These are phyloP conservation scores for Botrytis porri DNA, from an alignment of 2,329 filamentous ascomycete species.

Conservation along the genomic window DNA sequence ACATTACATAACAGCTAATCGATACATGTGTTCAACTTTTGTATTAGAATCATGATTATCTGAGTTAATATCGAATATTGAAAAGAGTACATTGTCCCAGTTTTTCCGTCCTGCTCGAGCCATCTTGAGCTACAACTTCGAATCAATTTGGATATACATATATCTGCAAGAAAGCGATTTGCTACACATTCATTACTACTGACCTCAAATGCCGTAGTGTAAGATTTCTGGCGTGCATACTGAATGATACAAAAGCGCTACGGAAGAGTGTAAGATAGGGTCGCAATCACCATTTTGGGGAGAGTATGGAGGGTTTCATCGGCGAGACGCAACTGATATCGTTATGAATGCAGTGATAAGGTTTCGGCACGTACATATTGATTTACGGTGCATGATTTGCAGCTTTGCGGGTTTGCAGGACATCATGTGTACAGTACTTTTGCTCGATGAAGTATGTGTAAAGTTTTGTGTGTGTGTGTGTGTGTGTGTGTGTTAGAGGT, in stretches of 20 bases:
- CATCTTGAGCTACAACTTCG: background rate
- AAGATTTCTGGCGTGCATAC: background rate
- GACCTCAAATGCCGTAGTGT: background rate
- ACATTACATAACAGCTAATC: background rate
- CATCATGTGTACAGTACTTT: background rate
- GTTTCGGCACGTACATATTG: background rate
- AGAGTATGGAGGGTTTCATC: background rate
- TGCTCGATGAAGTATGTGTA: background rate
- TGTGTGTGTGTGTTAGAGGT: background rate
- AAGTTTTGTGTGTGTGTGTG: background rate
- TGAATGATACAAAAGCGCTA: background rate
- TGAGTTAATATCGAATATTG: background rate
- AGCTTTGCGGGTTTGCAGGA: background rate
- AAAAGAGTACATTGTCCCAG: background rate
- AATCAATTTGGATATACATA: background rate
- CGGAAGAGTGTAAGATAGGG: background rate
- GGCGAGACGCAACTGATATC: background rate
- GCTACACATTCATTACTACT: background rate
- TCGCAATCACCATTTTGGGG: slow-evolving; percentile 1
- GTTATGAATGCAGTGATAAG: background rate
- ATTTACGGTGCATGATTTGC: background rate
- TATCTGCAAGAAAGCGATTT: background rate
- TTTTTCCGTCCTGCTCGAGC: background rate
- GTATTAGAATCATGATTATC: background rate
- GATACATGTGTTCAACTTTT: background rate